Percentiles rank a stretch among this genome's conserved stretches.
Conservation (phyloP, 2,329 filamentous ascomycete genomes). For the Ophioceras dolichostomum region DNA sequence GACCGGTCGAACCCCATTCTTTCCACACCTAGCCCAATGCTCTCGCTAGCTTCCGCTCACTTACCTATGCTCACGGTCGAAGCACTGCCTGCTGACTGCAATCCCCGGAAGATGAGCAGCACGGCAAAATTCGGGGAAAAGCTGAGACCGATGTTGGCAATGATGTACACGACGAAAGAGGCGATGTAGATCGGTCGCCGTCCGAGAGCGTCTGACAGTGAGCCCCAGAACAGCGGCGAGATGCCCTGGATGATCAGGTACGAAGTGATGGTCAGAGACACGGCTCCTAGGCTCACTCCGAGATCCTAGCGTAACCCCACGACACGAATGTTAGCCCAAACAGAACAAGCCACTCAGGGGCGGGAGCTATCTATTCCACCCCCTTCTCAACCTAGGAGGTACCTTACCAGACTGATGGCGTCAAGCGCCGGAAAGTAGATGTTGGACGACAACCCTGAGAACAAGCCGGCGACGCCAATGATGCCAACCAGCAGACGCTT, state of each 20-base stretch:
- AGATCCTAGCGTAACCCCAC: conserved; percentile 16
- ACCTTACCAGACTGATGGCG: no score
- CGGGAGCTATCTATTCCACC: neutral
- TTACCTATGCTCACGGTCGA: conserved; percentile 33
- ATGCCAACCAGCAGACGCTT: conserved; percentile 35
- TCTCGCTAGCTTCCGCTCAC: no score
- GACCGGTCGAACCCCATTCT: neutral
- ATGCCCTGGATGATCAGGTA: conserved; percentile 40
- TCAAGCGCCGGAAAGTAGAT: conserved; percentile 36
- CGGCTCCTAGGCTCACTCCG: conserved; percentile 13
- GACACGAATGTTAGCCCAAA: neutral
- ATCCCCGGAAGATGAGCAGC: conserved; percentile 29
- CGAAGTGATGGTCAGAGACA: conserved; percentile 28
- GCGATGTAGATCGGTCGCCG: conserved; percentile 30
- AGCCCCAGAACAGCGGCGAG: conserved; percentile 33
- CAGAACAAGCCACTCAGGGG: neutral
- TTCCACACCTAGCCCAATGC: no score
- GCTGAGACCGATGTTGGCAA: conserved; percentile 31
- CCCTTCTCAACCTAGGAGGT: no score
- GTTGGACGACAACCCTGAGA: conserved; percentile 37
- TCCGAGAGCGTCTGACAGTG: conserved; percentile 32
- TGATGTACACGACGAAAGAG: conserved; percentile 32
- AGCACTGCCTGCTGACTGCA: conserved; percentile 35
- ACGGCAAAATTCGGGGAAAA: conserved; percentile 27
- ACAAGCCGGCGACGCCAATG: conserved; percentile 35